These are phyloP conservation scores for Hypoxylon rickii DNA, from an alignment of 495 filamentous ascomycete genomes.

Conservation along the genomic window DNA sequence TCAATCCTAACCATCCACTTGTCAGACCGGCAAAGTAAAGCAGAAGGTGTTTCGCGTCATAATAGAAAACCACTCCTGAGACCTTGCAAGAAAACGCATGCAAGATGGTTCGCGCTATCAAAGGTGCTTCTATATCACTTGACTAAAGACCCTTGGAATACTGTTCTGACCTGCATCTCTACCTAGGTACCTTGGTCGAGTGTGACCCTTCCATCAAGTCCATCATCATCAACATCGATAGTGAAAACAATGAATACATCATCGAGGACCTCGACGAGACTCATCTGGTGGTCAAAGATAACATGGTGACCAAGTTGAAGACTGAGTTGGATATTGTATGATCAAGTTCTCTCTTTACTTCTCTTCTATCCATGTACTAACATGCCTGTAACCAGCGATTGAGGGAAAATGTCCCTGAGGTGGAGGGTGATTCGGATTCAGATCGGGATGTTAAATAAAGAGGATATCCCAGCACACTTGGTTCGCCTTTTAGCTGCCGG, in stretches of 20 bases:
- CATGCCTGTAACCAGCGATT: slow-evolving; percentile 41
- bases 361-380: slow-evolving; percentile 4
- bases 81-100: not conserved
- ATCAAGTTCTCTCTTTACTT: not conserved
- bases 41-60: too few species aligned
- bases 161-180: slow-evolving; percentile 2
- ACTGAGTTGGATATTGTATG: slow-evolving; percentile 63
- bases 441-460: slow-evolving; percentile 31
- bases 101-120: slow-evolving; percentile 31
- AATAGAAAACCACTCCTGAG: too few species aligned
- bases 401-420: slow-evolving; percentile 50
- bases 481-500: not conserved
- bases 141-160: not conserved
- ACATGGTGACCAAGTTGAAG: slow-evolving; percentile 63
- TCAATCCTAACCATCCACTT: too few species aligned
- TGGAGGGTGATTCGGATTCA: slow-evolving; percentile 46
- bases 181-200: slow-evolving; percentile 72
- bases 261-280: slow-evolving; percentile 76
- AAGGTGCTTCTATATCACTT: slow-evolving; percentile 3
- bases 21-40: too few species aligned
- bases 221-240: slow-evolving; percentile 65
- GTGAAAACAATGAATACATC: slow-evolving; percentile 56
- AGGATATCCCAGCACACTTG: not conserved
- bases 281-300: slow-evolving; percentile 74
- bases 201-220: slow-evolving; percentile 68